Conservation (phyloP, 1,284 basidiomycete genomes). For the Boletus sp. region DNA sequence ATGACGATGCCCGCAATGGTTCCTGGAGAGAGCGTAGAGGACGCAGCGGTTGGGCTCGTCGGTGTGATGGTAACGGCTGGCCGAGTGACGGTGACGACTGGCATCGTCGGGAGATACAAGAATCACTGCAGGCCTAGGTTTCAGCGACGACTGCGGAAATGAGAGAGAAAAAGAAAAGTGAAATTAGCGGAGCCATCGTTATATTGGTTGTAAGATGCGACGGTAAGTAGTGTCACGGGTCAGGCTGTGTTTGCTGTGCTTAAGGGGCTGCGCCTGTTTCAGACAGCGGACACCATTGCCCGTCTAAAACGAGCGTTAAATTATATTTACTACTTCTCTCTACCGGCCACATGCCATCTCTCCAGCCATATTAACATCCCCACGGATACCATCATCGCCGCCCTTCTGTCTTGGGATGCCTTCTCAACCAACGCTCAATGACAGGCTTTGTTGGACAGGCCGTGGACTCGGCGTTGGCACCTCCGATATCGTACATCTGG, state of each 20-base stretch:
- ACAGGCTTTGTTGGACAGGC: slow-evolving; percentile 60
- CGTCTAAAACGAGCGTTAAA: slow-evolving; percentile 1
- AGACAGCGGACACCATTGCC: not conserved
- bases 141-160: not conserved
- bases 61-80: not conserved
- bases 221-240: too few species aligned
- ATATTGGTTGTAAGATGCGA: too few species aligned
- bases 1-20: slow-evolving; percentile 26
- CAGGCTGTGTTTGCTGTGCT: slow-evolving; percentile 21
- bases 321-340: not conserved
- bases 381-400: not conserved
- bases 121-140: not conserved
- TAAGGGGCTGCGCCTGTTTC: not conserved
- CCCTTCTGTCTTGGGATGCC: slow-evolving; percentile 3
- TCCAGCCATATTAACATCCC: not conserved
- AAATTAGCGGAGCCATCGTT: not conserved
- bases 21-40: slow-evolving; percentile 9
- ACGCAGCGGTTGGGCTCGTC: not conserved
- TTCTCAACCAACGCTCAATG: slow-evolving; percentile 59
- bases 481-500: slow-evolving; percentile 50
- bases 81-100: slow-evolving; percentile 9
- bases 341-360: too few species aligned
- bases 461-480: slow-evolving; percentile 43
- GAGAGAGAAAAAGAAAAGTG: not conserved
- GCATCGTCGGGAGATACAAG: slow-evolving; percentile 9